Evolutionary conservation across 2,329 filamentous ascomycete genomes (phyloP), one percentile per base, ranked within the genome.

Genomic region (Penicillium janthinellum): DNA sequence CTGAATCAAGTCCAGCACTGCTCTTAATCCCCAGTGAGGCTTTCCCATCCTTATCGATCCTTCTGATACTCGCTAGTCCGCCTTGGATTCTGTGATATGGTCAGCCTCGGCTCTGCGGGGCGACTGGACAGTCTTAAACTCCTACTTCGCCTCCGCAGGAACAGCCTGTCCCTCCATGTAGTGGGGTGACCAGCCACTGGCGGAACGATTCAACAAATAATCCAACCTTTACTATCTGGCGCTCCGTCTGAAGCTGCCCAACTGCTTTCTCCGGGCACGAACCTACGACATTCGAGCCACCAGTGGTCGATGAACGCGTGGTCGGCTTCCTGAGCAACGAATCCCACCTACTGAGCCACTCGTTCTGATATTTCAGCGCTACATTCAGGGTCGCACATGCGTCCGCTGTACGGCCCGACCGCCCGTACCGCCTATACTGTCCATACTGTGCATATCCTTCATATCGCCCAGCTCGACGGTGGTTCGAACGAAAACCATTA

Each of bases 231-330:
- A 15, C 38, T 25, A 7, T 20, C n/a, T 31, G 35, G 41, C 25
- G 7, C 44, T 5, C 44, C 4, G 38, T 22, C n/a, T 48, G 37
- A 60, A 54, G 56, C 58, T 61, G 61, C 61, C 59, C 61, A 57
- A 64, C 44, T 31, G 11, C 44, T n/a, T 22, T 38, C 28, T 14
- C 39, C 15, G 14, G 12, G 28, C n/a, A 10, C n/a, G 14, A 31
- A 11, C 25, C 25, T 15, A 17, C 49, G 17, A 41, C 28, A 22
- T 38, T 37, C 38, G 49, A 45, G 17, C 39, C 22, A 14, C 58
- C 58, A 60, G 51, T 58, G 49, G 50, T 38, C 41, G 38, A 28
- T n/a, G 51, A 45, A 58, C 59, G 59, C 59, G 59, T 61, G 59
- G 59, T 45, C 37, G n/a, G 38, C 25, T 8, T 25, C n/a, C 28